Evolutionary conservation across 306 rosid genomes (phyloP), one percentile per base, ranked within the genome.

Genomic region (Geum urbanum): DNA sequence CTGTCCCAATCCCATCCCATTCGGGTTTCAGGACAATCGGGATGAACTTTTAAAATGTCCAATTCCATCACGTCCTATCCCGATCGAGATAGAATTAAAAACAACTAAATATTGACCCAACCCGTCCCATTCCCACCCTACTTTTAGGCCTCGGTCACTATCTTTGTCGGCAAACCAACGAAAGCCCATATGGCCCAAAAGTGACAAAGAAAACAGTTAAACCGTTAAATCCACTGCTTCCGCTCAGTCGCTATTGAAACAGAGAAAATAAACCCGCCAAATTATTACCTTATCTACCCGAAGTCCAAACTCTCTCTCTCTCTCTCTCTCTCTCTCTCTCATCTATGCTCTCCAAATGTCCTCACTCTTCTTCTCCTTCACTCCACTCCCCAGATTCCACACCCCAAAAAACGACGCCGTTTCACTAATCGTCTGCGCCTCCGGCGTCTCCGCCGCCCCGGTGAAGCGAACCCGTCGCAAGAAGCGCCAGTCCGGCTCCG

Each of bases 401-500:
- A 71, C 35, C 72, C 72, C 68, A 65, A 27, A 27, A 27, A 52
- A 62, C 61, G 60, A 63, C 67, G 52, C 75, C 59, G 43, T 71
- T 41, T 45, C 39, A 13, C 7, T 79, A 59, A 27, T 74, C 49
- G 76, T 86, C 70, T 4, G 4, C n/a, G 6, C 15, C n/a, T 15
- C 13, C 61, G 82, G 86, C 51, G 81, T 80, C 9, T 57, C 89
- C 18, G 82, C 91, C 8, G 80, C 86, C 19, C 84, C 90, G 0
- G 94, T 80, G 48, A 90, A 84, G 83, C 89, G 97, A 16, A 43
- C 79, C 47, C 74, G 72, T 1, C 77, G 92, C 59, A 84, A 69
- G 86, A 87, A 83, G 85, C 79, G 81, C 75, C 90, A 77, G 60
- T 24, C 66, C 2, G 88, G 84, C 86, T 24, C n/a, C n/a, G n/a